Evolutionary conservation across 2,329 filamentous ascomycete species (phyloP), one percentile per base, ranked within the genome.

Genomic region (Cladophialophora bantiana): DNA sequence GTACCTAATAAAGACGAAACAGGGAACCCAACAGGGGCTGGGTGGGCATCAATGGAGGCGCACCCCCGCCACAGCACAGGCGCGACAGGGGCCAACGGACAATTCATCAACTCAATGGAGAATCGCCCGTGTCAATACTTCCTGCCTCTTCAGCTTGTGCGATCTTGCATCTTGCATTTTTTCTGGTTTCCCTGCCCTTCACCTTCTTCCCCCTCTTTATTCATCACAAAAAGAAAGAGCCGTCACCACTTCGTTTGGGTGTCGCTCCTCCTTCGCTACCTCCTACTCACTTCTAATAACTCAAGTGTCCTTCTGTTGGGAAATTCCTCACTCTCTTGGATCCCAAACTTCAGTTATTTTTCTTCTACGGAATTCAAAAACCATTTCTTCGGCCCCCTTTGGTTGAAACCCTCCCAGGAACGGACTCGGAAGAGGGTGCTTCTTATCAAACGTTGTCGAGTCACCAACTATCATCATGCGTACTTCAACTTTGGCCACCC

Each of bases 381-480:
- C 31, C 65, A 57, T 64, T 65, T 40, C 62, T 62, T 59, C 59
- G 26, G 42, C 50, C 53, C 40, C 4, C 48, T 26, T 65, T 55
- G 56, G 59, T 52, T 59, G 50, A 50, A 48, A 31, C 53, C 38
- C 54, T 59, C 54, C 18, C 10, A 38, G 32, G 32, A 6, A 54
- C 59, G 26, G 58, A 15, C n/a, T 18, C 38, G 31, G 38, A 38
- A 60, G 48, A 61, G 15, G 38, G 20, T 26, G 36, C 20, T 34
- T 32, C 56, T 53, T 68, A 52, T n/a, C 36, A 56, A 7, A n/a
- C 31, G 7, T 38, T 53, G 13, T 59, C 40, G 2, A 3, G 26
- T 31, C 45, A 50, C 54, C 52, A 31, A 42, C 45, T 40, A 59
- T 68, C 75, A 83, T 64, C 68, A 88, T 88, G 86, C 88, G 88